These are phyloP conservation scores for Brassica carinata DNA, from an alignment of 345 rosid genomes.

Conservation along the genomic window DNA sequence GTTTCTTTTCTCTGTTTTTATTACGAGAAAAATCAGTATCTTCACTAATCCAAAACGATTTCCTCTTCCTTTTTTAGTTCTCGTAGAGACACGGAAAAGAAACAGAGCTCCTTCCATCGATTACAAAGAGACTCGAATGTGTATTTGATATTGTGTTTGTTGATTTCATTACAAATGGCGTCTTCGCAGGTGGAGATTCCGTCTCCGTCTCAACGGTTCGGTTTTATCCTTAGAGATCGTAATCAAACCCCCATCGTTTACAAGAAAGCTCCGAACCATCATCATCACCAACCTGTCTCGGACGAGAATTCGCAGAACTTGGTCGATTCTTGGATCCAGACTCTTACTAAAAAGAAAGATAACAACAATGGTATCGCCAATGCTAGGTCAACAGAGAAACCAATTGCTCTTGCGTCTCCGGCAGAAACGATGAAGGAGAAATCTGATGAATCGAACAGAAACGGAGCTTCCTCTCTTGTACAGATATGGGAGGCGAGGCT, in stretches of 20 bases:
- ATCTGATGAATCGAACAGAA: constrained; percentile 12
- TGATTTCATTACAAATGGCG: constrained; percentile 48
- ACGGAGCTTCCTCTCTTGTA: constrained; percentile 84
- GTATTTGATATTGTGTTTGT: neutral
- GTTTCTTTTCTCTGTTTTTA: constrained; percentile 11
- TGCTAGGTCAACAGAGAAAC: neutral
- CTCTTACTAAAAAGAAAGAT: neutral
- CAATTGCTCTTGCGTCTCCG: neutral
- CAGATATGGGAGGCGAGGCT: constrained; percentile 92
- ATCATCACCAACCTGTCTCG: constrained; percentile 28
- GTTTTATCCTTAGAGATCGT: constrained; percentile 63
- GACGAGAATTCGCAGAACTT: constrained; percentile 29
- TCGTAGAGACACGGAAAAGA: neutral
- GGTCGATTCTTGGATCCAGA: constrained; percentile 33
- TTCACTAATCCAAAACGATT: constrained; percentile 21
- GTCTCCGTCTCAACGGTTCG: constrained; percentile 53
- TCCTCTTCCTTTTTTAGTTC: constrained; percentile 5
- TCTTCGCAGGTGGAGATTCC: constrained; percentile 64
- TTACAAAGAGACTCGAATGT: neutral
- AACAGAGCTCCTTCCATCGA: constrained; percentile 17
- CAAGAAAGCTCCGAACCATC: constrained; percentile 37
- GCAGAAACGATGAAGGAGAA: neutral
- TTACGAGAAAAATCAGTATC: constrained; percentile 14
- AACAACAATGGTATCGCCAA: neutral
- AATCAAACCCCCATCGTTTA: constrained; percentile 46